Evolutionary conservation across 257 asterid genomes (phyloP).

Genomic region (Solanum arcanum): DNA sequence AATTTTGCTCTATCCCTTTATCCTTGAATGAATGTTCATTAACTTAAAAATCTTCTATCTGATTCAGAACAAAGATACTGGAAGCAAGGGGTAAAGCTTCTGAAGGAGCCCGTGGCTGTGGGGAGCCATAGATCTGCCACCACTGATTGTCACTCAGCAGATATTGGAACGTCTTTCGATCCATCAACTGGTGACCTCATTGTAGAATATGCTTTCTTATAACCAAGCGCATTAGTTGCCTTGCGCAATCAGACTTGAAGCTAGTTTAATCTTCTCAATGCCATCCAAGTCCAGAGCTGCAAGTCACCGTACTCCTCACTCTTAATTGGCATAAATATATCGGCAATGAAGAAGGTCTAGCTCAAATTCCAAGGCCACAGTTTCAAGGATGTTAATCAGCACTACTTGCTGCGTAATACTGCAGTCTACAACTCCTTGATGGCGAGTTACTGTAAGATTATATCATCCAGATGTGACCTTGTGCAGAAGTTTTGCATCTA

Average conservation of each 20-base stretch:
- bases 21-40: not conserved
- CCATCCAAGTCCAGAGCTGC: not conserved
- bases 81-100: constrained; percentile 90
- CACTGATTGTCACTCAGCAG: constrained; percentile 17
- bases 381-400: not conserved
- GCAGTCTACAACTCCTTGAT: not conserved
- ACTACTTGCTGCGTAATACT: not conserved
- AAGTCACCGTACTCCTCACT: not conserved
- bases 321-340: not conserved
- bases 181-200: constrained; percentile 52
- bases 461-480: not conserved
- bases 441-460: not conserved
- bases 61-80: constrained; percentile 59
- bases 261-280: not conserved
- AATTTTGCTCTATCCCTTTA: not conserved
- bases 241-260: not conserved
- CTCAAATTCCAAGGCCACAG: not conserved
- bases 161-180: constrained; percentile 48
- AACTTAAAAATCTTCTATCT: not conserved
- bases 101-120: constrained; percentile 41
- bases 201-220: constrained; percentile 27
- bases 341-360: not conserved
- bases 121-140: constrained; percentile 1
- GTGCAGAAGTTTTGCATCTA: not conserved
- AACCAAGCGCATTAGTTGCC: not conserved